A percentile compares a stretch with the other conserved stretches of the same genome.
phyloP scores from a whole-genome alignment of 257 asterid species.

The Gentiana macrophylla region DNA sequence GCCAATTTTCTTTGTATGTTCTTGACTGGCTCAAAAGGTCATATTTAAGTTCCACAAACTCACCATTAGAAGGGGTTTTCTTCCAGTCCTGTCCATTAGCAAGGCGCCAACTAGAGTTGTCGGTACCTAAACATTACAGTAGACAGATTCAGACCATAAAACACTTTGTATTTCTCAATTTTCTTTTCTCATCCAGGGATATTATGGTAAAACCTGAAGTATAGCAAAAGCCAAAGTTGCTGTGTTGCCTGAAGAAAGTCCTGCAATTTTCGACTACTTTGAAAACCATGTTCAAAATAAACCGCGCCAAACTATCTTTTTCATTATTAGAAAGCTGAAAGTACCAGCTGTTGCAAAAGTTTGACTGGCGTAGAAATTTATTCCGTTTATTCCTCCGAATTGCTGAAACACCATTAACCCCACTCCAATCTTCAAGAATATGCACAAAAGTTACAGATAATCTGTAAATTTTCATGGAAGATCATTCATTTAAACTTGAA shows the following conservation, averaged over 20 bases:
- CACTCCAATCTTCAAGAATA: conserved; percentile 45
- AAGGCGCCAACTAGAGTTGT: conserved; percentile 63
- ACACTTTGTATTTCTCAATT: not conserved
- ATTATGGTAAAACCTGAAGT: conserved; percentile 40
- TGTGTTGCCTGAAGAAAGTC: conserved; percentile 51
- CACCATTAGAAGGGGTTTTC: conserved; percentile 75
- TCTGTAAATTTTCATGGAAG: too few species aligned
- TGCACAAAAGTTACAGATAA: too few species aligned
- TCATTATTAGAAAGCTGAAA: not conserved
- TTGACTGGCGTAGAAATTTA: conserved; percentile 65
- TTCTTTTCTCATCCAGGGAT: not conserved
- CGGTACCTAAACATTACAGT: conserved; percentile 37
- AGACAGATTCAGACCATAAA: not conserved
- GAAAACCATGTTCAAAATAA: conserved; percentile 3
- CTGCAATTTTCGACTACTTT: conserved; percentile 21
- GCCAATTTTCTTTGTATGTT: not conserved
- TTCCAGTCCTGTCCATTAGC: conserved; percentile 71
- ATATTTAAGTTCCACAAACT: not conserved
- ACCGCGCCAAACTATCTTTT: too few species aligned
- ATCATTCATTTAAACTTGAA: not conserved
- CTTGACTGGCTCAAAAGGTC: not conserved
- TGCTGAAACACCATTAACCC: conserved; percentile 83
- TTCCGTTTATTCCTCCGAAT: conserved; percentile 67
- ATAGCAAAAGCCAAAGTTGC: conserved; percentile 67
- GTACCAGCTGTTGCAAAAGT: conserved; percentile 68